Evolutionary conservation across 768 basidiomycete genomes (phyloP).

Genomic region (Tricholoma saponaceum): DNA sequence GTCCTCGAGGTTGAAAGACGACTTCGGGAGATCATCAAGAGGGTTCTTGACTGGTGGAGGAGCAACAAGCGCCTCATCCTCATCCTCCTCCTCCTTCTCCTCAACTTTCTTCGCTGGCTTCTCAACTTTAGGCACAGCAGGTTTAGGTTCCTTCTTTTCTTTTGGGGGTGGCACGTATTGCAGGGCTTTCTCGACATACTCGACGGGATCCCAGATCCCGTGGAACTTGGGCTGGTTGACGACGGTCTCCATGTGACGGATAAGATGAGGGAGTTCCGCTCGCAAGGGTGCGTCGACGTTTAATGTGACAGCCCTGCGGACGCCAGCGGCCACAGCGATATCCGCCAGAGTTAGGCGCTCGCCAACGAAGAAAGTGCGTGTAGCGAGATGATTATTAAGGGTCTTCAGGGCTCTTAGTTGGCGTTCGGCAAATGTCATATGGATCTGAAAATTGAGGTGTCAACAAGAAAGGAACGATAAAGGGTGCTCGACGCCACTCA

Average conservation of each 20-base stretch:
- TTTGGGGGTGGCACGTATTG: slow-evolving; percentile 74
- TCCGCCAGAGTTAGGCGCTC: slow-evolving; percentile 96
- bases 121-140: slow-evolving; percentile 46
- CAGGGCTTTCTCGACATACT: slow-evolving; percentile 64
- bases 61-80: slow-evolving; percentile 66
- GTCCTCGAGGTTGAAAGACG: slow-evolving; percentile 86
- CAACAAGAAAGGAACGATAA: not conserved
- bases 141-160: slow-evolving; percentile 64
- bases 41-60: slow-evolving; percentile 96
- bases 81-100: slow-evolving; percentile 72
- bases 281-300: slow-evolving; percentile 67
- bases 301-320: slow-evolving; percentile 49
- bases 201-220: slow-evolving; percentile 54
- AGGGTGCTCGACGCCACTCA: slow-evolving; percentile 29
- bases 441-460: slow-evolving; percentile 38
- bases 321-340: slow-evolving; percentile 48
- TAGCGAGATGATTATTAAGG: slow-evolving; percentile 68
- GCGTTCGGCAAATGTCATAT: slow-evolving; percentile 49
- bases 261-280: slow-evolving; percentile 63
- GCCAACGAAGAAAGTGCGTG: slow-evolving; percentile 85
- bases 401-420: slow-evolving; percentile 56
- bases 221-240: slow-evolving; percentile 77
- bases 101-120: slow-evolving; percentile 65
- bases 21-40: slow-evolving; percentile 86
- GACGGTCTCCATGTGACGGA: slow-evolving; percentile 86